These are phyloP conservation scores for Pittosporum tobira DNA, from an alignment of 129 eudicot genomes.

Conservation along the genomic window DNA sequence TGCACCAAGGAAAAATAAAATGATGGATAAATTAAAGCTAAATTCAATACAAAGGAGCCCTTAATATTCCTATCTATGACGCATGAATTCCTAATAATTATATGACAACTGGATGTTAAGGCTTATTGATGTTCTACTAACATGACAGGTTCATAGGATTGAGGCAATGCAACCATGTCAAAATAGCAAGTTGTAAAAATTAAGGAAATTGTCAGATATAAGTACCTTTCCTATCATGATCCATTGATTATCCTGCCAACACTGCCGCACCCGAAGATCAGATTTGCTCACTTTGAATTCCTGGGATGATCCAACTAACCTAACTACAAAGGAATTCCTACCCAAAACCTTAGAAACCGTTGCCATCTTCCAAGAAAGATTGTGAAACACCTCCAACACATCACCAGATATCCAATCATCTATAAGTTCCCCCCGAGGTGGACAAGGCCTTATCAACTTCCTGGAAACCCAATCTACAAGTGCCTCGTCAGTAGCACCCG, in stretches of 20 bases:
- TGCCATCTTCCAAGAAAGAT: constrained; percentile 71
- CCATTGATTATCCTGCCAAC: constrained; percentile 69
- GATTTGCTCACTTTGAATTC: constrained; percentile 34
- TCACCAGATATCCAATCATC: constrained; percentile 49
- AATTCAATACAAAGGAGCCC: not conserved
- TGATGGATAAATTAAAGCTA: not conserved
- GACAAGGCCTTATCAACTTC: constrained; percentile 62
- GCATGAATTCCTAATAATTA: not conserved
- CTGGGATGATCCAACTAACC: constrained; percentile 48
- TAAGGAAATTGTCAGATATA: constrained; percentile 4
- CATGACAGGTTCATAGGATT: not conserved
- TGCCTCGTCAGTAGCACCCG: constrained; percentile 22
- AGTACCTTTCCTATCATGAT: constrained; percentile 56
- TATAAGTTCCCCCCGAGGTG: constrained; percentile 33
- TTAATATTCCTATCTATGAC: not conserved
- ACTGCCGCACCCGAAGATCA: constrained; percentile 61
- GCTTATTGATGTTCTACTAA: not conserved
- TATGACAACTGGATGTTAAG: not conserved
- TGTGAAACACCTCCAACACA: constrained; percentile 69
- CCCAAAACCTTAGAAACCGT: constrained; percentile 39
- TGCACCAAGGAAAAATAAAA: constrained; percentile 2
- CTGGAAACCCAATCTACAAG: constrained; percentile 36
- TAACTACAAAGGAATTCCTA: constrained; percentile 39
- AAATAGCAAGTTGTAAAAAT: not conserved
- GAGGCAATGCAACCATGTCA: not conserved